Evolutionary conservation across 2,329 filamentous ascomycete species (phyloP), one percentile per base, ranked within the genome.

Genomic region (Apiospora rasikravindrae): DNA sequence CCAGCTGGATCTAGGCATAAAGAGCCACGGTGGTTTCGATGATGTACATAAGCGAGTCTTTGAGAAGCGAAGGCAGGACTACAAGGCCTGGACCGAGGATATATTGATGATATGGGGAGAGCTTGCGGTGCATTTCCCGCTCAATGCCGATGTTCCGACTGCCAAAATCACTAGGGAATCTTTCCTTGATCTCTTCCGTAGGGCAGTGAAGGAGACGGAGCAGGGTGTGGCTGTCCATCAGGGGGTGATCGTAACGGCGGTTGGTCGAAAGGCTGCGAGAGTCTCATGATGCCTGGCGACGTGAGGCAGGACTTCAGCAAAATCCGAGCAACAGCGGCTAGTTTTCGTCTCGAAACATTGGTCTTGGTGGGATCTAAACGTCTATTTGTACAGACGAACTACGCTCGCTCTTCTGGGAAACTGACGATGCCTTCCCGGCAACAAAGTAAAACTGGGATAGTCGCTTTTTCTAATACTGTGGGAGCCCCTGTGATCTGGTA

Each of bases 61-160:
- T 6, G 37, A 53, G 24, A 70, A 68, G 51, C 19, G 71, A 44
- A 61, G 10, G 22, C 66, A 44, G 71, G 71, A 72, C 14, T 19
- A 44, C 14, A 73, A 73, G 45, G 72, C 2, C 16, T 73, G 72
- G 72, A 73, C 72, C 16, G 72, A 73, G 29, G 67, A 73, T 29
- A 69, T 70, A n/a, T 47, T 73, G 22, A 71, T 71, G 70, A 53
- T 73, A 5, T 73, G 72, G 4, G 29, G 68, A 24, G 71, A 74
- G 37, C 69, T 75, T 2, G 10, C n/a, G 3, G 24, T 53, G 4
- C 49, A 53, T 14, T 29, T 29, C n/a, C n/a, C 24, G 1, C 6
- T 10, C 24, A 53, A 53, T 3, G 49, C 24, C 1, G 49, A 53
- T 14, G 24, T 11, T 26, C 24, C 49, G 49, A 53, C 10, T 24